Base-by-base conservation (phyloP, 2,329 filamentous ascomycete species). In the Fusarium foetens region DNA sequence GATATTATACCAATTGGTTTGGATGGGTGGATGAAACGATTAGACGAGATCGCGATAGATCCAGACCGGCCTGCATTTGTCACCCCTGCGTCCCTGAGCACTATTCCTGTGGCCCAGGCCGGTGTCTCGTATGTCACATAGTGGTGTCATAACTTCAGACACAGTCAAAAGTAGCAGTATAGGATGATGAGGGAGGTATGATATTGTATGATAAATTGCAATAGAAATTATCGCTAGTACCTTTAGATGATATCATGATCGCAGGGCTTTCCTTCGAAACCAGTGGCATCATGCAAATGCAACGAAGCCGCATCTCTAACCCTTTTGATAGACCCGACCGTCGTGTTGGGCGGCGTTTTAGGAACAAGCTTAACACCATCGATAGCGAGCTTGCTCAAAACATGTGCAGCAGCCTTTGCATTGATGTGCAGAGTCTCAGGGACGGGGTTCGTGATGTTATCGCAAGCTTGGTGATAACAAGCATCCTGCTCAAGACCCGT, bases 331-430 rank as follows among this genome's bases (percentile, higher is more conserved):
- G 60, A 69, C 0, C 63, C 70, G 3, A 70, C 65, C 0, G 75
- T 77, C 2, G 63, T 45, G n/a, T 77, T 77, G 0, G 55, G 31
- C 0, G 73, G 67, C 2, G 65, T 74, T 66, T 77, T 77, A 1
- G 75, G 74, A 21, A 77, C 72, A 6, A 77, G 54, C 12, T 77
- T 52, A 6, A 68, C 72, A 10, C 76, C 76, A 5, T 77, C 71
- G 2, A 66, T 65, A 0, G 76, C 71, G 7, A 77, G 73, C 21
- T 76, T 69, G 31, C 76, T 76, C 3, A 77, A 8, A 80, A 85
- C 83, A 71, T 86, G 83, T 0, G 87, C 89, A 49, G 89, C 88
- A 6, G 82, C 82, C 68, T 73, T 69, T 4, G 75, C 75, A 12
- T 77, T 77, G 21, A 45, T 70, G 35, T 76, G 79, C 4, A 81